Evolutionary conservation across 1,284 basidiomycete genomes (phyloP).

Genomic region (Melampsora larici-populina): DNA sequence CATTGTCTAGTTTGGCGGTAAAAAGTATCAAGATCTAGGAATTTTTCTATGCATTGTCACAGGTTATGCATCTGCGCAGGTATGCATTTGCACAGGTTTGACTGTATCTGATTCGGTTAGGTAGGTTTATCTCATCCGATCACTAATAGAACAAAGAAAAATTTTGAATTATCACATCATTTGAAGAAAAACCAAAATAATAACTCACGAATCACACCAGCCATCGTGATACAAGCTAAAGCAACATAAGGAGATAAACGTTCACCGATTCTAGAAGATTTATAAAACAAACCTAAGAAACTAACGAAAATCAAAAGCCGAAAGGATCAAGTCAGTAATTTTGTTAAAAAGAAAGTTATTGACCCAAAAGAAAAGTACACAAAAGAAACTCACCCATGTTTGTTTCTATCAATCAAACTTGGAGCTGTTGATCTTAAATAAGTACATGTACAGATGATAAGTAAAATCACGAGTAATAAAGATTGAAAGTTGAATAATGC

Average conservation of each 20-base stretch:
- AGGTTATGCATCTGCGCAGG: too few species aligned
- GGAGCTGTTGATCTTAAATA: slow-evolving; percentile 88
- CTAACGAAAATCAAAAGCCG: slow-evolving; percentile 56
- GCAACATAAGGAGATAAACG: slow-evolving; percentile 77
- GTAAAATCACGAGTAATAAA: slow-evolving; percentile 83
- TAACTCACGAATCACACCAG: slow-evolving; percentile 62
- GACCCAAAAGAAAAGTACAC: neutral
- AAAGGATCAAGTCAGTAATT: neutral
- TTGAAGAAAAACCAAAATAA: slow-evolving; percentile 47
- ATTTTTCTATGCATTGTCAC: too few species aligned
- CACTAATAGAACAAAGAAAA: neutral
- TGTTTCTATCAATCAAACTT: slow-evolving; percentile 84
- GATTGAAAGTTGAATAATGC: slow-evolving; percentile 98
- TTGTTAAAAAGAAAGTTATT: neutral
- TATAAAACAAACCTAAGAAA: slow-evolving; percentile 86
- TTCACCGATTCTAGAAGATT: slow-evolving; percentile 84
- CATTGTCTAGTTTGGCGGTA: too few species aligned
- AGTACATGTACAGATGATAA: slow-evolving; percentile 94
- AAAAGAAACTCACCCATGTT: slow-evolving; percentile 65
- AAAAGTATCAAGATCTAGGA: too few species aligned
- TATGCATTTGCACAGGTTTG: too few species aligned
- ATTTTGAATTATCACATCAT: neutral
- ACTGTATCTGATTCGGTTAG: too few species aligned
- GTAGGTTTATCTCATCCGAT: too few species aligned
- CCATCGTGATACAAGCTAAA: slow-evolving; percentile 76